Base-by-base conservation (phyloP, 2,329 filamentous ascomycete genomes). In the Hirsutella rhossiliensis region DNA sequence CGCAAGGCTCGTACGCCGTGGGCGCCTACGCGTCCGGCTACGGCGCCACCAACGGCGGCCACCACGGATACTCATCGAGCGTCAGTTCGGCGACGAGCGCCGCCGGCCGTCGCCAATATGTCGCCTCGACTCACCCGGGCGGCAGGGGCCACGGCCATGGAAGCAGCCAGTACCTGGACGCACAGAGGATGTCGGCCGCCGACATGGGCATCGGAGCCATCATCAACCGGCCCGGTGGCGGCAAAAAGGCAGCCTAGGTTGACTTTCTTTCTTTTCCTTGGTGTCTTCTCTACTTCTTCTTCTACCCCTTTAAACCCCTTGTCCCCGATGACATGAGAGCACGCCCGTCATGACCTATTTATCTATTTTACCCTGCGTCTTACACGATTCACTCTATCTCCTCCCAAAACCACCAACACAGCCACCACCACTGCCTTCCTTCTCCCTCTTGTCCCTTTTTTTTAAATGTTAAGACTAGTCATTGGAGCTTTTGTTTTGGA, bases 171-270 rank as follows among this genome's bases (percentile, higher is more conserved):
- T 75, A 75, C 46, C 56, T 73, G 60, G 61, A 52, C 49, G 61
- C 63, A 9, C 66, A 69, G 50, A 61, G 75, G 37, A 62, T 77
- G 44, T 65, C 75, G 6, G 74, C 72, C 49, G 70, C 72, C 41
- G 76, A 79, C 52, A 79, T 80, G 75, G 75, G 73, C 20, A 79
- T 81, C 52, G 71, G 72, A 42, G 65, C 72, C 42, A 71, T 80
- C 46, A 75, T 80, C 51, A 76, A 78, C 58, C 66, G 72, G 20
- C 64, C 69, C 13, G 56, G 59, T 9, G 56, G 60, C 31, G 54
- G 56, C 28, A 54, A 32, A 56, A 45, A 44, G 28, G 19, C 39
- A 12, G 28, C 32, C 23, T 45, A 43, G 50, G 40, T 9, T 37
- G 29, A 9, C 42, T 15, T 11, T 20, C 19, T 27, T 30, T 40